A percentile compares a stretch with the other conserved stretches of the same genome.
phyloP scores from a whole-genome alignment of 129 eudicot species.

The Logfia minima region DNA sequence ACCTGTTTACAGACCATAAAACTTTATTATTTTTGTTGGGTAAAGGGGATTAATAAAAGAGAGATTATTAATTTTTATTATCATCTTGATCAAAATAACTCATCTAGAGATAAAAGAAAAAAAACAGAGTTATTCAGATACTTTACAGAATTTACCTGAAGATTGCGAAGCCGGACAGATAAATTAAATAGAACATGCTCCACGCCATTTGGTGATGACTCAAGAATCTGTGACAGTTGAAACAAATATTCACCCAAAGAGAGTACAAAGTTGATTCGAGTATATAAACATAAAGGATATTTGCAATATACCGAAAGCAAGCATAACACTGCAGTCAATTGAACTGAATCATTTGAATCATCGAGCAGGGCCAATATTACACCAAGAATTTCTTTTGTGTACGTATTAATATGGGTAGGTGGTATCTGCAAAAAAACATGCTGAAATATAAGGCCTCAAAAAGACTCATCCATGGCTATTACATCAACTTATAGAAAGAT shows the following conservation, averaged over 20 bases:
- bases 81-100: neutral
- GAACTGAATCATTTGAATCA: conserved; percentile 90
- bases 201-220: conserved; percentile 67
- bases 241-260: conserved; percentile 1
- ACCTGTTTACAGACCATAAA: conserved; percentile 46
- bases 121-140: neutral
- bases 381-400: conserved; percentile 82
- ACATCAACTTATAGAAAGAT: neutral
- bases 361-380: conserved; percentile 91
- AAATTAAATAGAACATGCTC: conserved; percentile 77
- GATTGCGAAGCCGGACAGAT: conserved; percentile 91
- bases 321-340: conserved; percentile 91
- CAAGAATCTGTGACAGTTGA: conserved; percentile 63
- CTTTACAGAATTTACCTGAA: conserved; percentile 54
- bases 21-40: neutral
- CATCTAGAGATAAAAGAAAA: neutral
- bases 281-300: conserved; percentile 1
- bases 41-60: too few relatives aligned
- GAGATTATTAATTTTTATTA: neutral
- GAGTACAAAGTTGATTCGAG: neutral
- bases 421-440: conserved; percentile 69
- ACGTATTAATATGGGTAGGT: conserved; percentile 52
- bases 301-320: conserved; percentile 62
- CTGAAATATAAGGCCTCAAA: conserved; percentile 15
- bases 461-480: conserved; percentile 8